These are phyloP conservation scores for Ophiocordyceps robertsii DNA, from an alignment of 2,329 filamentous ascomycete species.

Conservation along the genomic window DNA sequence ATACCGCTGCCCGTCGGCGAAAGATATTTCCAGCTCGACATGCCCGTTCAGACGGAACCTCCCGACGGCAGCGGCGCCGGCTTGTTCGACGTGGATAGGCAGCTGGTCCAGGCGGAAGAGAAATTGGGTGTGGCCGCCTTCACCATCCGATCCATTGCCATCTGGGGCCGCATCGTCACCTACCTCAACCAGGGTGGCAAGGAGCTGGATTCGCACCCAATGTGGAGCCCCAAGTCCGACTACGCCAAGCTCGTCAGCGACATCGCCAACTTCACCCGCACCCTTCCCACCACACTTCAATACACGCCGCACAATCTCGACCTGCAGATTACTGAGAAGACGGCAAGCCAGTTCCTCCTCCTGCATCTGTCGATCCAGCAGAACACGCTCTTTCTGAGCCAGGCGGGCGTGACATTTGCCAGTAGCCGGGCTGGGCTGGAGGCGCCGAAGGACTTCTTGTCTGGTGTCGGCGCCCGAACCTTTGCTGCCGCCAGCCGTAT, in stretches of 20 bases:
- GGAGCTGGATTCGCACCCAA: slow-evolving; percentile 58
- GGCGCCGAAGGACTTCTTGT: slow-evolving; percentile 65
- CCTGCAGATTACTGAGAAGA: slow-evolving; percentile 69
- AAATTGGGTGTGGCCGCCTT: slow-evolving; percentile 95
- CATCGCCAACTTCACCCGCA: slow-evolving; percentile 54
- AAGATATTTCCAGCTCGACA: slow-evolving; percentile 78
- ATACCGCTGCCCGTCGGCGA: slow-evolving; percentile 89
- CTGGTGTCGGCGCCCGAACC: slow-evolving; percentile 60
- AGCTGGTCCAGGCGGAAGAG: slow-evolving; percentile 51
- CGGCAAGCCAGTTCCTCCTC: slow-evolving; percentile 85
- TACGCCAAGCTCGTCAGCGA: slow-evolving; percentile 60
- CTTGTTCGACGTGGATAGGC: slow-evolving; percentile 43
- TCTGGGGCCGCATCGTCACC: slow-evolving; percentile 82
- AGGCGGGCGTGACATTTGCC: slow-evolving; percentile 66
- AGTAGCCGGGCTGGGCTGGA: slow-evolving; percentile 52
- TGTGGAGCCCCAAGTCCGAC: slow-evolving; percentile 73
- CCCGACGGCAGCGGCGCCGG: slow-evolving; percentile 57
- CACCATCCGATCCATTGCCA: slow-evolving; percentile 68
- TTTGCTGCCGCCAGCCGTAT: slow-evolving; percentile 78
- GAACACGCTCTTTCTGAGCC: slow-evolving; percentile 78
- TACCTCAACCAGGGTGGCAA: slow-evolving; percentile 87
- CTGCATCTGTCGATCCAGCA: slow-evolving; percentile 85
- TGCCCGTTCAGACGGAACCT: slow-evolving; percentile 75
- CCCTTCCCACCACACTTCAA: slow-evolving; percentile 56
- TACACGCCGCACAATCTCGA: slow-evolving; percentile 76